phyloP scores from a whole-genome alignment of 768 basidiomycete genomes.

The Steccherinum ochraceum region DNA sequence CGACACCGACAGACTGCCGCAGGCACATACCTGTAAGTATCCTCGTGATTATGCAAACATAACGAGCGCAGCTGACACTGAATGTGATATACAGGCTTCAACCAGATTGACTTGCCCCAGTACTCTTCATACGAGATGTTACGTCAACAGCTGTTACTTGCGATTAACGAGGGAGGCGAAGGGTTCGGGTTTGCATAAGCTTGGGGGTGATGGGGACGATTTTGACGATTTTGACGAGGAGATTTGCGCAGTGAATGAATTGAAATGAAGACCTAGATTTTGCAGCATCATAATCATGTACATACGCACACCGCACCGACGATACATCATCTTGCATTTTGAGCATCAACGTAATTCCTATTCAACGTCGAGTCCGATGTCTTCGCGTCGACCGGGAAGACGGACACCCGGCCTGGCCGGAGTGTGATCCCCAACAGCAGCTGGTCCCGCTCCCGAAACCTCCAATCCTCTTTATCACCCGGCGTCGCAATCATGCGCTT shows the following conservation, averaged over 20 bases:
- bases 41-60: conserved; percentile 1
- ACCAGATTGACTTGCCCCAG: conserved; percentile 90
- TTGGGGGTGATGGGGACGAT: not conserved
- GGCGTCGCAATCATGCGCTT: not conserved
- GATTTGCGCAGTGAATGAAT: too few species aligned
- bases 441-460: not conserved
- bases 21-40: conserved; percentile 81
- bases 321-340: not conserved
- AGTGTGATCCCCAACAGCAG: not conserved
- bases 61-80: conserved; percentile 9
- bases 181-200: conserved; percentile 80
- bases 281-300: not conserved
- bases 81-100: conserved; percentile 64
- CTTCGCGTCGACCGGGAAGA: too few species aligned
- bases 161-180: conserved; percentile 94
- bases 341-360: too few species aligned
- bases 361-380: too few species aligned
- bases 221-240: not conserved
- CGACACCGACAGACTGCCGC: conserved; percentile 76
- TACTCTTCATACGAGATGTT: conserved; percentile 97
- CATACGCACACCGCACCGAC: not conserved
- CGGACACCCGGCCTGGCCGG: not conserved
- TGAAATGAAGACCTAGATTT: too few species aligned
- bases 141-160: conserved; percentile 80
- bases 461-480: not conserved